These are phyloP conservation scores for Diutina siamensis DNA, from an alignment of 1,139 yeast genomes.

Conservation along the genomic window DNA sequence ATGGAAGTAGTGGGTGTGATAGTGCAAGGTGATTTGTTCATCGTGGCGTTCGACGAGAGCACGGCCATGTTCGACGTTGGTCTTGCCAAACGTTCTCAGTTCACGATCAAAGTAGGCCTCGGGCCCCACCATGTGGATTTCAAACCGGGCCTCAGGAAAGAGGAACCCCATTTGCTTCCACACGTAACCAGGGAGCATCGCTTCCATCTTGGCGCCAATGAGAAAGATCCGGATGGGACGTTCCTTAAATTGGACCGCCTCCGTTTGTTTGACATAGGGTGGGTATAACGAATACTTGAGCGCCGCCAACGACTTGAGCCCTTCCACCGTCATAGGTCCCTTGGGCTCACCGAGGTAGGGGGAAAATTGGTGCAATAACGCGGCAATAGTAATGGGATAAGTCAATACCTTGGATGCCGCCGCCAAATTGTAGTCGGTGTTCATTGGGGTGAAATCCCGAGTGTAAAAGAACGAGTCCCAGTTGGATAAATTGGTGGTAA, in stretches of 20 bases:
- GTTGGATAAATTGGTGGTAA: constrained; percentile 61
- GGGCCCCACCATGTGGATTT: constrained; percentile 89
- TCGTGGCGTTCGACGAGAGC: constrained; percentile 69
- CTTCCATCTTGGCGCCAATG: constrained; percentile 87
- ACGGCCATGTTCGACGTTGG: constrained; percentile 33
- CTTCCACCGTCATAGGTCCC: constrained; percentile 86
- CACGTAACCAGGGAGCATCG: constrained; percentile 86
- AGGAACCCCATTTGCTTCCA: constrained; percentile 90
- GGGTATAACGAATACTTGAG: constrained; percentile 84
- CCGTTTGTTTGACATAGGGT: constrained; percentile 34
- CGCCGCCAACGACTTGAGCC: constrained; percentile 86
- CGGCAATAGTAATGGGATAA: constrained; percentile 83
- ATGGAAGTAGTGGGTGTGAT: constrained; percentile 87
- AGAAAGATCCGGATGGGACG: constrained; percentile 85
- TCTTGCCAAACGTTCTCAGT: constrained; percentile 24
- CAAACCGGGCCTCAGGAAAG: constrained; percentile 74
- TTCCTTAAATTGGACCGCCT: constrained; percentile 46
- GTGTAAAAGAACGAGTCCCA: constrained; percentile 96
- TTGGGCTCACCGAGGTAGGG: constrained; percentile 74
- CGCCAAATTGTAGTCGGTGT: constrained; percentile 90
- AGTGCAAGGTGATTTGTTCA: constrained; percentile 60
- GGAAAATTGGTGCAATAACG: constrained; percentile 71
- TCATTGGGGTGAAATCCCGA: constrained; percentile 89
- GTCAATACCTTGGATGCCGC: constrained; percentile 91
- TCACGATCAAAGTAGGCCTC: constrained; percentile 68